Percentiles rank a stretch among this genome's conserved stretches.
These are phyloP conservation scores for Priceomyces haplophilus DNA, from an alignment of 805 yeast genomes.

Conservation along the genomic window DNA sequence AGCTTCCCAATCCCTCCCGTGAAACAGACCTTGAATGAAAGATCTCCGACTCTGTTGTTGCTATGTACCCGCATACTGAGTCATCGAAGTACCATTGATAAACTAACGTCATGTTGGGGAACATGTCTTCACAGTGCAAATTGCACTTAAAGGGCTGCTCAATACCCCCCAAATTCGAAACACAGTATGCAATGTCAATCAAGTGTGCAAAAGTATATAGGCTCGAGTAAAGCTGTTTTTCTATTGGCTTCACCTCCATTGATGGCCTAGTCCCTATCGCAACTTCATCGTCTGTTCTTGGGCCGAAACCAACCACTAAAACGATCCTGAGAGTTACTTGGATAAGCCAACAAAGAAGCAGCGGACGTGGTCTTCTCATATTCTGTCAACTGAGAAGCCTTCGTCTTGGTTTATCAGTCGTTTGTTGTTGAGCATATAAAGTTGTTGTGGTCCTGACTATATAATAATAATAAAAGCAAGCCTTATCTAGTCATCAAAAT, in stretches of 20 bases:
- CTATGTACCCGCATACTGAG: conserved; percentile 39
- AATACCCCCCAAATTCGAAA: conserved; percentile 27
- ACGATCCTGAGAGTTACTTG: not conserved
- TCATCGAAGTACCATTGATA: conserved; percentile 41
- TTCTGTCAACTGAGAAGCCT: too few relatives aligned
- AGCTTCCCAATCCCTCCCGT: too few relatives aligned
- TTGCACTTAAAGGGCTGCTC: conserved; percentile 39
- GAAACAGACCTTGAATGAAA: too few relatives aligned
- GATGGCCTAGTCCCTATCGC: conserved; percentile 1
- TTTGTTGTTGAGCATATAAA: too few relatives aligned
- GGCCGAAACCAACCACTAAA: not conserved
- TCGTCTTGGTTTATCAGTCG: too few relatives aligned
- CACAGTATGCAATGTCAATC: conserved; percentile 43
- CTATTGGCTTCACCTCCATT: conserved; percentile 17
- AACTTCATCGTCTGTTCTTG: not conserved
- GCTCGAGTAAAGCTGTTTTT: conserved; percentile 22
- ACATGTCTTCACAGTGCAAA: conserved; percentile 29
- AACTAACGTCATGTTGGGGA: conserved; percentile 36
- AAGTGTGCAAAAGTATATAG: conserved; percentile 40
- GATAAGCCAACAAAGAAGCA: not conserved
- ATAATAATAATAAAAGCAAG: not conserved
- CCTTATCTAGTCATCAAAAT: not conserved
- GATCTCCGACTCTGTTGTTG: conserved; percentile 26
- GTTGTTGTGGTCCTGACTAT: not conserved
- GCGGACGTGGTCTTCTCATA: too few relatives aligned